These are phyloP conservation scores for Austroboletus olivaceoglutinosus DNA, from an alignment of 1,284 basidiomycete genomes.

Conservation along the genomic window DNA sequence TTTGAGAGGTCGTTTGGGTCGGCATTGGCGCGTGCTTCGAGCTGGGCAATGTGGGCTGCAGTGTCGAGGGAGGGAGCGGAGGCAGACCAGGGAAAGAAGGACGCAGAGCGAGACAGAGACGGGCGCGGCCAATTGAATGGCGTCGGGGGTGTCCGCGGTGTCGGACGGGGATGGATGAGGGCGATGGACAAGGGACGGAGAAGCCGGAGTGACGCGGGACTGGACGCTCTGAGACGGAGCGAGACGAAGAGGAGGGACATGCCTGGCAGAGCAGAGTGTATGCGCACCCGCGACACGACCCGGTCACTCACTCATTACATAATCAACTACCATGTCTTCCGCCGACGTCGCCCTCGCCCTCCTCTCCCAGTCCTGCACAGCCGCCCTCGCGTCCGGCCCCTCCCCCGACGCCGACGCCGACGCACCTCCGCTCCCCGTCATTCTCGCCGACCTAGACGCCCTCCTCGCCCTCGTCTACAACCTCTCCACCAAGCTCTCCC, in stretches of 20 bases:
- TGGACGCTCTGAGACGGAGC: conserved; percentile 1
- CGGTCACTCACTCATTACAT: conserved; percentile 7
- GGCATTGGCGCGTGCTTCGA: conserved; percentile 74
- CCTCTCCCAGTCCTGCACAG: conserved; percentile 44
- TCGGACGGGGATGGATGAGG: not conserved
- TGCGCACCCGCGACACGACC: not conserved
- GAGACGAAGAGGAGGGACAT: conserved; percentile 9
- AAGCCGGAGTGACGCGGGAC: not conserved
- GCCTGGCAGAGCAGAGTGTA: not conserved
- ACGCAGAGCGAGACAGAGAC: conserved; percentile 33
- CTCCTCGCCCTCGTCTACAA: conserved; percentile 62
- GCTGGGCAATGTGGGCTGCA: conserved; percentile 63
- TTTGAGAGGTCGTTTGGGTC: conserved; percentile 63
- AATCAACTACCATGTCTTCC: conserved; percentile 4
- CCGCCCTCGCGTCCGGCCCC: conserved; percentile 37
- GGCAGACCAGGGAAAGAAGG: conserved; percentile 50
- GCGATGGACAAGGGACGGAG: not conserved
- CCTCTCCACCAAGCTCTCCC: conserved; percentile 60
- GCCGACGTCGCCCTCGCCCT: conserved; percentile 29
- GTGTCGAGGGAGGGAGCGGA: conserved; percentile 59
- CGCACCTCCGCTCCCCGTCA: conserved; percentile 33
- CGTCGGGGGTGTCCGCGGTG: conserved; percentile 10
- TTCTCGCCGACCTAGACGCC: conserved; percentile 58
- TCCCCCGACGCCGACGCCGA: conserved; percentile 11
- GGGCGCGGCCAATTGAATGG: conserved; percentile 13